Evolutionary conservation across 2,329 filamentous ascomycete species (phyloP).

Genomic region (Alternaria gaisen): DNA sequence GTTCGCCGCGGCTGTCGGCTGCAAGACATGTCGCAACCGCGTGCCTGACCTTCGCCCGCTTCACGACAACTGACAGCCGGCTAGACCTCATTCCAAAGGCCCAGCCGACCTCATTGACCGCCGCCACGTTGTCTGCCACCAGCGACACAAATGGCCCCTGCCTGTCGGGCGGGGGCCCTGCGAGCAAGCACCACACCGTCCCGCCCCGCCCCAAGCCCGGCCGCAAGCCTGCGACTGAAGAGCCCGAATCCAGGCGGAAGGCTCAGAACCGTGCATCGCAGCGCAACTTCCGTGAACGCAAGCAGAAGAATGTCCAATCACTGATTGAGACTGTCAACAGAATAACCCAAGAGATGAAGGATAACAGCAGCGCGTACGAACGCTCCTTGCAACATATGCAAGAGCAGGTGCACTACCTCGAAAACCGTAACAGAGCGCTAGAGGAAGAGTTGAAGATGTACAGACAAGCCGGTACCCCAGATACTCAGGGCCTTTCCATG

Average conservation of each 20-base stretch:
- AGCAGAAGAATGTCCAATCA: constrained; percentile 75
- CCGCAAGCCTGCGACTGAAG: constrained; percentile 91
- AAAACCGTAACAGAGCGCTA: neutral
- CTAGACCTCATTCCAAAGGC: constrained; percentile 20
- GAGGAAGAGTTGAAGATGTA: neutral
- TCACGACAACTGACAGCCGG: constrained; percentile 16
- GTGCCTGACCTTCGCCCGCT: neutral
- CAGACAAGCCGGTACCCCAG: neutral
- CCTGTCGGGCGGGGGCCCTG: constrained; percentile 49
- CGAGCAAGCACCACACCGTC: constrained; percentile 49
- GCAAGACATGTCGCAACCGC: constrained; percentile 2
- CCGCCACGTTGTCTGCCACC: constrained; percentile 40
- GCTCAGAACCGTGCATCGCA: constrained; percentile 94
- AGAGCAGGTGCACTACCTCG: neutral
- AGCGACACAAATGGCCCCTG: constrained; percentile 34
- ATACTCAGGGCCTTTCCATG: neutral
- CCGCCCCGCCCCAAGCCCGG: constrained; percentile 70
- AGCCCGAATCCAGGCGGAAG: constrained; percentile 90
- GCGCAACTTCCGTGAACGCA: constrained; percentile 85
- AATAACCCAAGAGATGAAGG: constrained; percentile 21
- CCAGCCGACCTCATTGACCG: constrained; percentile 12
- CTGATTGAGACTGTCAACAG: constrained; percentile 56
- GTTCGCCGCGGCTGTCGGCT: constrained; percentile 18
- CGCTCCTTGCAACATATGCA: neutral
- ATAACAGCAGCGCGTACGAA: constrained; percentile 3